These are phyloP conservation scores for Mortierella sp. DNA, from an alignment of 371 early-diverging fungal species.

Conservation along the genomic window DNA sequence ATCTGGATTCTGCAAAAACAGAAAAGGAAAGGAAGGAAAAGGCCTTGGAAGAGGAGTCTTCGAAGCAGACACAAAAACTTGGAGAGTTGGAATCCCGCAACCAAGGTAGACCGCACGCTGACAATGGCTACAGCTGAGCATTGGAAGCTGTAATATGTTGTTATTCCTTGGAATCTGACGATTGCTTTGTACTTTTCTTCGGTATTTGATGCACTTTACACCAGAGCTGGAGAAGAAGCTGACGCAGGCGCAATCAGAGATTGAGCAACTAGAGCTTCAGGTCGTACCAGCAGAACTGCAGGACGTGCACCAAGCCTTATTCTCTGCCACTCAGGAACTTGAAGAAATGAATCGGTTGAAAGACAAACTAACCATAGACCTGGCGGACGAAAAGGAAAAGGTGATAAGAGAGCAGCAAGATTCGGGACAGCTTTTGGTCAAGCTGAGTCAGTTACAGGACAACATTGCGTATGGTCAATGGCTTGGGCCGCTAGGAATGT, in stretches of 20 bases:
- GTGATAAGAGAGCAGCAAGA: conserved; percentile 40
- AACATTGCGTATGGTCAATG: conserved; percentile 44
- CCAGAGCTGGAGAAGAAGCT: conserved; percentile 35
- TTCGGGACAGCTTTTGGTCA: conserved; percentile 35
- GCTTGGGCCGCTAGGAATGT: too few relatives aligned
- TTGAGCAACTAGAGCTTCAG: conserved; percentile 46
- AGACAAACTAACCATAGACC: conserved; percentile 11
- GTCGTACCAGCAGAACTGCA: conserved; percentile 43
- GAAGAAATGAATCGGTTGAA: conserved; percentile 17
- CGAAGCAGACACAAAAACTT: conserved; percentile 5
- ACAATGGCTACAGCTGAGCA: too few relatives aligned
- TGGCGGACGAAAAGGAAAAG: conserved; percentile 36
- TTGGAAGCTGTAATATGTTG: too few relatives aligned
- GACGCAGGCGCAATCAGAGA: conserved; percentile 32
- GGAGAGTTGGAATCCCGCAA: conserved; percentile 12
- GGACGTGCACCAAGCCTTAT: conserved; percentile 38
- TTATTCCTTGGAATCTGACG: too few relatives aligned
- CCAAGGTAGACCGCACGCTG: conserved; percentile 24
- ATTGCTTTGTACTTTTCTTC: too few relatives aligned
- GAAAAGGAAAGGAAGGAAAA: conserved; percentile 12
- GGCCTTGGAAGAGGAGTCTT: not conserved
- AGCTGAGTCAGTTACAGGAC: conserved; percentile 49
- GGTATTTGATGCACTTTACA: not conserved
- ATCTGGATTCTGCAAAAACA: conserved; percentile 3
- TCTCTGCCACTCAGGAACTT: conserved; percentile 41